A percentile compares a stretch with the other conserved stretches of the same genome.
phyloP scores from a whole-genome alignment of 2,329 filamentous ascomycete species.

The Fusarium chaquense region DNA sequence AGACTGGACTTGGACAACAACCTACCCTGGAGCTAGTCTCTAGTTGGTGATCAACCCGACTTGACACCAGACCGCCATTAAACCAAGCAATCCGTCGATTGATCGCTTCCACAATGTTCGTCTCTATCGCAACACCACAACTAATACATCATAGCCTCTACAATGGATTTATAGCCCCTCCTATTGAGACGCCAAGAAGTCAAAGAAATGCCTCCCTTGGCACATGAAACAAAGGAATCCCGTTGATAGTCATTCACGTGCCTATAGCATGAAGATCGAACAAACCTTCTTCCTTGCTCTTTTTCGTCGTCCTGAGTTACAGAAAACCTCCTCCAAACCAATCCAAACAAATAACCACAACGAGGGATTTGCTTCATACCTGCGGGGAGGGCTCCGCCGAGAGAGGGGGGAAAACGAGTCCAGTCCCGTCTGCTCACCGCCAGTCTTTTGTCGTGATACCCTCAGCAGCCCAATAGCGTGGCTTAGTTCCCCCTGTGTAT shows the following conservation, averaged over 20 bases:
- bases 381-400: constrained; percentile 36
- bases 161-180: constrained; percentile 23
- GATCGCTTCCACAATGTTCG: background rate
- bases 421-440: constrained; percentile 35
- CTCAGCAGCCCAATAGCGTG: constrained; percentile 40
- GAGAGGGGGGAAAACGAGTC: constrained; percentile 10
- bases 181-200: constrained; percentile 32
- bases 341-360: constrained; percentile 38
- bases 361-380: constrained; percentile 20
- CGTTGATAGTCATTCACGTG: constrained; percentile 25
- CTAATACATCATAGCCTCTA: background rate
- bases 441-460: constrained; percentile 39
- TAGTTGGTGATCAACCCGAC: background rate
- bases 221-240: constrained; percentile 31
- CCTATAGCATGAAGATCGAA: constrained; percentile 15
- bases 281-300: constrained; percentile 22
- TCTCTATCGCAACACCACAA: background rate
- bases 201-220: constrained; percentile 15
- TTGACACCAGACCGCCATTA: background rate
- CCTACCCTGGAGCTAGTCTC: constrained; percentile 25
- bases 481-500: constrained; percentile 26
- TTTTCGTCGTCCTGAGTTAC: constrained; percentile 42
- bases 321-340: constrained; percentile 4
- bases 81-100: background rate
- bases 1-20: background rate